These are phyloP conservation scores for Xylaria sp. DNA, from an alignment of 2,329 filamentous ascomycete species.

Conservation along the genomic window DNA sequence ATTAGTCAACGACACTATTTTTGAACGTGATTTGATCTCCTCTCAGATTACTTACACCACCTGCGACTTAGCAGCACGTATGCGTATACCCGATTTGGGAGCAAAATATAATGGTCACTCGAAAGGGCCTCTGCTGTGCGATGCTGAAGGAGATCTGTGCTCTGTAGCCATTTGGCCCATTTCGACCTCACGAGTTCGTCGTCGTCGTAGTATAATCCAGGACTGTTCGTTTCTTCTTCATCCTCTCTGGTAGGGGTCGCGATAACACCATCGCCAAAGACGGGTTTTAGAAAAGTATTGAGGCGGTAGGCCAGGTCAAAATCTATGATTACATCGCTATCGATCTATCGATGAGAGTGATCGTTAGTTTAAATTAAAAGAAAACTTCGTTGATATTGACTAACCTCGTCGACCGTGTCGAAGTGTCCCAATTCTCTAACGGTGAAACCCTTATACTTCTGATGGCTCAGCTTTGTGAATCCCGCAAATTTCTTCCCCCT, in stretches of 20 bases:
- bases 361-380: not conserved
- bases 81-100: not conserved
- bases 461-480: not conserved
- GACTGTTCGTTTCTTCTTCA: not conserved
- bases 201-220: not conserved
- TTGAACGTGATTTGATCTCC: not conserved
- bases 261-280: not conserved
- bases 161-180: not conserved
- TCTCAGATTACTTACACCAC: not conserved
- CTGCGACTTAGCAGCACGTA: not conserved
- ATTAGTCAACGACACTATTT: not conserved
- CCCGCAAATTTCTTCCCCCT: not conserved
- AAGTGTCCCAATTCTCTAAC: not conserved
- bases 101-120: not conserved
- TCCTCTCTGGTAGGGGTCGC: not conserved
- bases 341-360: not conserved
- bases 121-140: not conserved
- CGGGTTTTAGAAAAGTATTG: not conserved
- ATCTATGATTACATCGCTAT: not conserved
- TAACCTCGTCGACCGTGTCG: not conserved
- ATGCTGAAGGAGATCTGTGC: not conserved
- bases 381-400: not conserved
- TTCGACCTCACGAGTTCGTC: not conserved
- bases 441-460: not conserved
- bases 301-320: not conserved